phyloP scores from a whole-genome alignment of 2,329 filamentous ascomycete genomes.

The Trichoderma guizhouense region DNA sequence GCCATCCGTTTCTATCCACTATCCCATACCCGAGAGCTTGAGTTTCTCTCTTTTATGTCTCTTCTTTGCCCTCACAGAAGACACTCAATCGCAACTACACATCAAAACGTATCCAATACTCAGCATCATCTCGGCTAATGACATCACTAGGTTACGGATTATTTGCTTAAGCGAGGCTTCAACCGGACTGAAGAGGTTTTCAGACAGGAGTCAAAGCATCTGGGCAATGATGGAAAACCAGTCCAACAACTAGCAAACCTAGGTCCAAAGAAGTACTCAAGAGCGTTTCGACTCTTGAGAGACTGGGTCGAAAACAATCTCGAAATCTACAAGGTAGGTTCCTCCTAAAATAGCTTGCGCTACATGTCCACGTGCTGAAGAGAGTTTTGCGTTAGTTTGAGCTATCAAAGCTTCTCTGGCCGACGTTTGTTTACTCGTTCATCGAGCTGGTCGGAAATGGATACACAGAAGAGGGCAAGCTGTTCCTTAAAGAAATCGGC shows the following conservation, averaged over 20 bases:
- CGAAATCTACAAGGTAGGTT: constrained; percentile 81
- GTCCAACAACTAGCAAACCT: constrained; percentile 65
- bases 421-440: constrained; percentile 89
- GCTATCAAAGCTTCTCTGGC: constrained; percentile 84
- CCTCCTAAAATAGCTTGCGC: too few species aligned
- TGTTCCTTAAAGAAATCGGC: constrained; percentile 68
- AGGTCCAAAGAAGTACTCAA: constrained; percentile 73
- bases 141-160: constrained; percentile 70
- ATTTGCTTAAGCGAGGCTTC: constrained; percentile 93
- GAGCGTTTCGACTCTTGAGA: constrained; percentile 69
- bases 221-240: constrained; percentile 77
- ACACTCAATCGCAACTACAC: neutral
- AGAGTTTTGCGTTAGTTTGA: constrained; percentile 61
- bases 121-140: constrained; percentile 17
- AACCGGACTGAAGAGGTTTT: constrained; percentile 89
- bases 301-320: constrained; percentile 89
- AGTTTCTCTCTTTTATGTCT: neutral
- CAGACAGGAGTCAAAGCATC: constrained; percentile 80
- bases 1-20: neutral
- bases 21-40: neutral
- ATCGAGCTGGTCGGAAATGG: constrained; percentile 72
- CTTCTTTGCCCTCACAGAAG: neutral
- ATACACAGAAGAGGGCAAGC: constrained; percentile 67
- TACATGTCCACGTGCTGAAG: neutral
- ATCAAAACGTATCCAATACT: neutral